Conservation (phyloP, 768 basidiomycete species). For the Myochromella boudieri region DNA sequence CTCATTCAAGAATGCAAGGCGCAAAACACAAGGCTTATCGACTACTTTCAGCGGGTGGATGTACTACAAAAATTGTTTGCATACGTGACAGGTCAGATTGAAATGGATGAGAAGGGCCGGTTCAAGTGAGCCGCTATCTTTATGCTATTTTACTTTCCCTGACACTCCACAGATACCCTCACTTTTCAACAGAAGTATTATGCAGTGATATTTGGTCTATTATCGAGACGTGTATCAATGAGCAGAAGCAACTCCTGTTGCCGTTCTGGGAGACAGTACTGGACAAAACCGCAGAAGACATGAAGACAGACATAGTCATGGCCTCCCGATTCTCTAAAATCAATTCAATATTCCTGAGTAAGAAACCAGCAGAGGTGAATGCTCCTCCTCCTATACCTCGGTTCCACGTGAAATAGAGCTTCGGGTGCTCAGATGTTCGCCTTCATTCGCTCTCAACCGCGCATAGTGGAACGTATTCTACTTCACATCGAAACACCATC, state of each 20-base stretch:
- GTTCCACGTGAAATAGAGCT: slow-evolving; percentile 24
- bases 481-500: slow-evolving; percentile 87
- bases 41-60: slow-evolving; percentile 82
- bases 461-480: slow-evolving; percentile 79
- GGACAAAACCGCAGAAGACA: slow-evolving; percentile 78
- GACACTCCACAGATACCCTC: slow-evolving; percentile 68
- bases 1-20: slow-evolving; percentile 94
- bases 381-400: slow-evolving; percentile 26
- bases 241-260: slow-evolving; percentile 67
- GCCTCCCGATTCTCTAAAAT: slow-evolving; percentile 95
- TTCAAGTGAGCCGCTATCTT: slow-evolving; percentile 69
- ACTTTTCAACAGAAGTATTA: slow-evolving; percentile 91
- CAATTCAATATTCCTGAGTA: slow-evolving; percentile 83
- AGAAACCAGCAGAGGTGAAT: slow-evolving; percentile 86
- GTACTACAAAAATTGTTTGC: slow-evolving; percentile 78
- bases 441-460: slow-evolving; percentile 84
- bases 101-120: slow-evolving; percentile 71
- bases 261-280: slow-evolving; percentile 93
- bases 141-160: not conserved
- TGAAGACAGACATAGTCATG: slow-evolving; percentile 85
- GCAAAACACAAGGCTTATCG: slow-evolving; percentile 86
- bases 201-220: slow-evolving; percentile 97
- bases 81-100: slow-evolving; percentile 87
- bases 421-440: slow-evolving; percentile 73
- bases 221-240: slow-evolving; percentile 81